Percentiles rank a stretch among this genome's conserved stretches.
phyloP scores from a whole-genome alignment of 352 stramenopile genomes.

The Globisporangium carolinianum region DNA sequence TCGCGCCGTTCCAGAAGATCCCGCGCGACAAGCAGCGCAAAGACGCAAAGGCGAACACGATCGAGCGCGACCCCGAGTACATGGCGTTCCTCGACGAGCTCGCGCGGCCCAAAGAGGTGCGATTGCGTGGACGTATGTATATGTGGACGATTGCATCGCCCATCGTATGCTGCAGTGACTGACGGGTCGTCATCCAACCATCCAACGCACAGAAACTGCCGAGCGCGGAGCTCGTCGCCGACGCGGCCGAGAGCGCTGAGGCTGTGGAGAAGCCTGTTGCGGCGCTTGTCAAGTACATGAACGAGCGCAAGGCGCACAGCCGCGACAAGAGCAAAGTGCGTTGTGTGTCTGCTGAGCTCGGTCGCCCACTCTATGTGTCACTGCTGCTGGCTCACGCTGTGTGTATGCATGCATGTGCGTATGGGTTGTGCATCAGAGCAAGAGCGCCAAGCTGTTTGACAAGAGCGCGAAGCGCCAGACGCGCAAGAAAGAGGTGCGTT shows the following conservation, averaged over 20 bases:
- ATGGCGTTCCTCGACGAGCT: conserved; percentile 70
- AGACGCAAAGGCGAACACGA: conserved; percentile 67
- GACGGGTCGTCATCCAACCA: too few species aligned
- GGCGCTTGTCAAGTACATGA: conserved; percentile 77
- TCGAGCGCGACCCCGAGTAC: conserved; percentile 68
- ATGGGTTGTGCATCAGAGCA: conserved; percentile 18
- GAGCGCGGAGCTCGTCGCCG: conserved; percentile 47
- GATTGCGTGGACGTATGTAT: not conserved
- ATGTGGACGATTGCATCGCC: too few species aligned
- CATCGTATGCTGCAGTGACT: not conserved
- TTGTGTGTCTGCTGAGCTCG: not conserved
- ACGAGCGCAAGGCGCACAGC: conserved; percentile 55
- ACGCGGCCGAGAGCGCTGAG: conserved; percentile 40
- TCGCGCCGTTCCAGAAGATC: conserved; percentile 78
- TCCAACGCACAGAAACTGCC: conserved; percentile 46
- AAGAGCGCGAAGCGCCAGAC: conserved; percentile 33
- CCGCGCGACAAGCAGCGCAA: conserved; percentile 74
- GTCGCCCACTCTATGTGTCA: not conserved
- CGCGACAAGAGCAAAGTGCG: conserved; percentile 66
- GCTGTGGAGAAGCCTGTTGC: conserved; percentile 59
- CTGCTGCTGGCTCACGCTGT: conserved; percentile 2
- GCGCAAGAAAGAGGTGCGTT: conserved; percentile 40
- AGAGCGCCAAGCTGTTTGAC: conserved; percentile 25
- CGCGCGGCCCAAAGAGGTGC: conserved; percentile 53
- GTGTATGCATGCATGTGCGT: too few species aligned